Percentiles rank a stretch among this genome's conserved stretches.
Evolutionary conservation across 441 rosid species (phyloP).

Genomic region (Pelargonium citronellum): DNA sequence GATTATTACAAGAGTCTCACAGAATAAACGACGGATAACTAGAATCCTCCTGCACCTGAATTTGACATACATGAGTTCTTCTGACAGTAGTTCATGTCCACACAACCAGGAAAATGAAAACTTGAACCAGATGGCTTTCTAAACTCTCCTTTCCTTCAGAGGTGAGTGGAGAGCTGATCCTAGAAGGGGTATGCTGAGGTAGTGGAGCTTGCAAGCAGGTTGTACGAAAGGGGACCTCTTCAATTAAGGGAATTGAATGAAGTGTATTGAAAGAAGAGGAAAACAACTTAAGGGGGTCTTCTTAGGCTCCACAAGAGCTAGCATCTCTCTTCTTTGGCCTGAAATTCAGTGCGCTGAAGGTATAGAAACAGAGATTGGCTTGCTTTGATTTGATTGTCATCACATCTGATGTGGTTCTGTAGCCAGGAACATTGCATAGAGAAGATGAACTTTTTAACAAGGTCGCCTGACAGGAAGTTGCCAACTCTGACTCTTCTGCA

Average conservation of each 20-base stretch:
- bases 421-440: slow-evolving; percentile 77
- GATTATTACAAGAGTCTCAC: slow-evolving; percentile 4
- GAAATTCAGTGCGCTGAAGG: slow-evolving; percentile 62
- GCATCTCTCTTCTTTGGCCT: slow-evolving; percentile 60
- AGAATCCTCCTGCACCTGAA: neutral
- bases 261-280: neutral
- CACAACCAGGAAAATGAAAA: neutral
- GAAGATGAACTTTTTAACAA: slow-evolving; percentile 50
- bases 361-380: slow-evolving; percentile 66
- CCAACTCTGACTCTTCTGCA: slow-evolving; percentile 52
- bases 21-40: neutral
- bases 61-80: neutral
- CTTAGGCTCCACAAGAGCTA: slow-evolving; percentile 43
- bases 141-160: neutral
- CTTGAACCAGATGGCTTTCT: neutral
- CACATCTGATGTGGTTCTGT: slow-evolving; percentile 65
- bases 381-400: slow-evolving; percentile 55
- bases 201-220: neutral
- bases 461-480: slow-evolving; percentile 65
- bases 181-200: neutral
- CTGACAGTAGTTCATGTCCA: neutral
- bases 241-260: too few relatives aligned
- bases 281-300: neutral
- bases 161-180: neutral
- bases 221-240: neutral